A percentile compares a stretch with the other conserved stretches of the same genome.
These are phyloP conservation scores for Crepidotus variabilis DNA, from an alignment of 768 basidiomycete species.

Conservation along the genomic window DNA sequence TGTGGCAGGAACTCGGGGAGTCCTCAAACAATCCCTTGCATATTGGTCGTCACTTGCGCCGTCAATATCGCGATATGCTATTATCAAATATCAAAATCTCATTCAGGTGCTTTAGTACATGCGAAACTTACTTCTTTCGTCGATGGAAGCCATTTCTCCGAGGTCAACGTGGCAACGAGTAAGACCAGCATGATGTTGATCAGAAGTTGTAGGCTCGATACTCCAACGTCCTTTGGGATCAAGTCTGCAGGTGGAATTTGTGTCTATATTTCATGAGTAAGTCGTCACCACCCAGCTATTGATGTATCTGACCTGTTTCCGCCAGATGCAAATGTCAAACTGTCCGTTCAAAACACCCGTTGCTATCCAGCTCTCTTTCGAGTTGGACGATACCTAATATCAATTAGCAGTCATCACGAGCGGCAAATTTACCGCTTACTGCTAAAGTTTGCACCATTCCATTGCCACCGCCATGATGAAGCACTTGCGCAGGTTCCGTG, in stretches of 20 bases:
- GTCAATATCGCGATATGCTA: no score
- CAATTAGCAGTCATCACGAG: neutral
- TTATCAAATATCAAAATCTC: no score
- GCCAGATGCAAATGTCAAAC: conserved; percentile 2
- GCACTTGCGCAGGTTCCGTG: conserved; percentile 3
- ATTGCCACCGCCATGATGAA: conserved; percentile 1
- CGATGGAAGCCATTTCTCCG: neutral
- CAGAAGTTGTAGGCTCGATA: neutral
- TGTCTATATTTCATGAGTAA: neutral
- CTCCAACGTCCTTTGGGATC: neutral
- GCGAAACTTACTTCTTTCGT: neutral
- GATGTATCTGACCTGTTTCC: neutral
- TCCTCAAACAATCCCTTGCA: no score
- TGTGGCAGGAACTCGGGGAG: no score
- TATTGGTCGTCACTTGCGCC: no score
- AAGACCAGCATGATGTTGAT: neutral
- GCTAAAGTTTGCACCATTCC: conserved; percentile 9
- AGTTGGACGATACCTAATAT: neutral
- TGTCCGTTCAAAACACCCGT: conserved; percentile 1
- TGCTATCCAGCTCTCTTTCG: neutral
- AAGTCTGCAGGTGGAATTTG: neutral
- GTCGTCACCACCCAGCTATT: neutral
- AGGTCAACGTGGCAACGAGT: neutral
- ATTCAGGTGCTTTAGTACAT: no score
- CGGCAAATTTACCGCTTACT: conserved; percentile 1